A percentile compares a stretch with the other conserved stretches of the same genome.
These are phyloP conservation scores for Taphrina populina DNA, from an alignment of 1,139 yeast species.

Conservation along the genomic window DNA sequence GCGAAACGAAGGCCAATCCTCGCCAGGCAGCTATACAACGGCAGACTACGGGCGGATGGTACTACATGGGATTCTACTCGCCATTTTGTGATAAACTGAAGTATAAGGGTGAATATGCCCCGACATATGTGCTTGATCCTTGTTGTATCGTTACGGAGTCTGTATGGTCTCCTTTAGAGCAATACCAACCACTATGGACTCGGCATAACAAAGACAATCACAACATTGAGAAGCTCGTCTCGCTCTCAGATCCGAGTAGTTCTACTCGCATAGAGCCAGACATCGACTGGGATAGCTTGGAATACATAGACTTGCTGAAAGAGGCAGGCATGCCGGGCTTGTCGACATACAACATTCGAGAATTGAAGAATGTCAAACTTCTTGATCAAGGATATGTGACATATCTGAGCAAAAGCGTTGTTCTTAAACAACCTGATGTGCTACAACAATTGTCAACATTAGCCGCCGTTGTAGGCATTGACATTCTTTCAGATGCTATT, in stretches of 20 bases:
- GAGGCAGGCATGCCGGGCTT: constrained; percentile 1
- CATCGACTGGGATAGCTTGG: not conserved
- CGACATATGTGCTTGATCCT: constrained; percentile 47
- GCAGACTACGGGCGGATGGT: not conserved
- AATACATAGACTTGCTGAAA: not conserved
- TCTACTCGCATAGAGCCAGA: no score
- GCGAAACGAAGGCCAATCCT: no score
- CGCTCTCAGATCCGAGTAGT: not conserved
- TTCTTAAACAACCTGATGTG: not conserved
- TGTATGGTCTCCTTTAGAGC: not conserved
- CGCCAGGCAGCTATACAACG: constrained; percentile 42
- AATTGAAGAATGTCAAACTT: not conserved
- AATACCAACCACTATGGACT: not conserved
- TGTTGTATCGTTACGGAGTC: constrained; percentile 3
- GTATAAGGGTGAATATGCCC: constrained; percentile 66
- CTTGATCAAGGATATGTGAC: not conserved
- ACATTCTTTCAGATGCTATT: not conserved
- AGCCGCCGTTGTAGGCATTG: not conserved
- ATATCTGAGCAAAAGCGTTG: not conserved
- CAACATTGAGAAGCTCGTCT: not conserved
- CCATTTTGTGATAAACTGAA: constrained; percentile 79
- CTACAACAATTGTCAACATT: not conserved
- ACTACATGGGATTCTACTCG: constrained; percentile 58
- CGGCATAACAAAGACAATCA: not conserved
- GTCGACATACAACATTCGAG: not conserved